These are phyloP conservation scores for Microdochium bolleyi DNA, from an alignment of 2,329 filamentous ascomycete genomes.

Conservation along the genomic window DNA sequence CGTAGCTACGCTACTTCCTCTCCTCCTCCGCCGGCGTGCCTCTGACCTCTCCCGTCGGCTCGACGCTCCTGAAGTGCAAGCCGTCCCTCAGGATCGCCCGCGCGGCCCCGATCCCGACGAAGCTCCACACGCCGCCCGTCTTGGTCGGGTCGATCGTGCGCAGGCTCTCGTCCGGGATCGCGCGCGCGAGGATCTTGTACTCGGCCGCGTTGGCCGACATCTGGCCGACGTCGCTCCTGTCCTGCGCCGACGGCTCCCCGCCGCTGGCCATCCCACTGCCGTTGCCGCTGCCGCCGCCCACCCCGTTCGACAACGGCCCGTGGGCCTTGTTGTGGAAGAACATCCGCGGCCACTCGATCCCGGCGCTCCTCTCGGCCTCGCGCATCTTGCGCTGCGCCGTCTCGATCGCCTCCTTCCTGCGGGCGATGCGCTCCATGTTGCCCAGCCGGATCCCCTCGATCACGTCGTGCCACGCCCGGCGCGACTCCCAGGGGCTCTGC, in stretches of 20 bases:
- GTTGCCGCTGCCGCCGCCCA: too few species aligned
- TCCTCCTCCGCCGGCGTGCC: neutral
- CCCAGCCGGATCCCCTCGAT: slow-evolving; percentile 8
- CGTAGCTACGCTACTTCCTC: neutral
- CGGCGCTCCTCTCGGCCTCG: slow-evolving; percentile 6
- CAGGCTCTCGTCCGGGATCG: neutral
- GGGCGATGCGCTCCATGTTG: slow-evolving; percentile 7
- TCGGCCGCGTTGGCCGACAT: neutral
- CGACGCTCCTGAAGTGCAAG: neutral
- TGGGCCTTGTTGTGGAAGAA: slow-evolving; percentile 11
- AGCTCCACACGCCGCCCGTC: neutral
- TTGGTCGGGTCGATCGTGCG: neutral
- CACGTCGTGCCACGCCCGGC: slow-evolving; percentile 12
- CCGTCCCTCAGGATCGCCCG: neutral
- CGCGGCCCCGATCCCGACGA: neutral
- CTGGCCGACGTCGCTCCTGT: neutral
- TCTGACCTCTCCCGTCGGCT: neutral
- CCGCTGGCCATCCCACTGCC: too few species aligned
- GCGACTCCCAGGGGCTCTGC: slow-evolving; percentile 16
- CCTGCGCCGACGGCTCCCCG: neutral
- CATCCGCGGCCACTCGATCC: slow-evolving; percentile 12
- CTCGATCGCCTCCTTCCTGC: slow-evolving; percentile 12
- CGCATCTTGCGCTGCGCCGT: slow-evolving; percentile 14
- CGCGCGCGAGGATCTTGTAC: neutral
- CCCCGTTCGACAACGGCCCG: too few species aligned